Percentiles rank a stretch among this genome's conserved stretches.
phyloP scores from a whole-genome alignment of 257 asterid genomes.

The Thymus mandschuricus region DNA sequence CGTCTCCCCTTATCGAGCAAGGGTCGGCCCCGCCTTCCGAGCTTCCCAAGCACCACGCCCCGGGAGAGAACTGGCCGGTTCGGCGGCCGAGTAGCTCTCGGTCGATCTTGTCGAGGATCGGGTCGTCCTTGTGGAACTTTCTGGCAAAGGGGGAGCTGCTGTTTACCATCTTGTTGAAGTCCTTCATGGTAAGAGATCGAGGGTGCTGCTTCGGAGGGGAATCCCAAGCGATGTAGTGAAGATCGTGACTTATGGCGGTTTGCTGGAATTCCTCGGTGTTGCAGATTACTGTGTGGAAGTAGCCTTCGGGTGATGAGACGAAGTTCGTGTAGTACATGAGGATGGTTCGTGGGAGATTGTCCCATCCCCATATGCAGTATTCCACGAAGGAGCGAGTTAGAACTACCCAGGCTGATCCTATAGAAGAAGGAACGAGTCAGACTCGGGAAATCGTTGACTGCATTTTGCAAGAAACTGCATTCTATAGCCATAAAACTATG shows the following conservation, averaged over 20 bases:
- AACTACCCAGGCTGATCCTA: constrained; percentile 99
- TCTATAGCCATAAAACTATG: background rate
- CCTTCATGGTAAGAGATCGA: constrained; percentile 57
- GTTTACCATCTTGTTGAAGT: constrained; percentile 80
- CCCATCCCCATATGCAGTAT: constrained; percentile 98
- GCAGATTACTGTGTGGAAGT: constrained; percentile 94
- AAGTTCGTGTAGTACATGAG: constrained; percentile 94
- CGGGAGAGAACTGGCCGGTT: constrained; percentile 64
- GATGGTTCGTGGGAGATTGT: constrained; percentile 85
- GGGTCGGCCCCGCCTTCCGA: constrained; percentile 70
- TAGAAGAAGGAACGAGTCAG: constrained; percentile 1
- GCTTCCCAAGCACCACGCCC: constrained; percentile 91
- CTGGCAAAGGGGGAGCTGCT: constrained; percentile 94
- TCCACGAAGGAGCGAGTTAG: constrained; percentile 84
- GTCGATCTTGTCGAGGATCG: constrained; percentile 81
- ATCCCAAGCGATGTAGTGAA: constrained; percentile 99
- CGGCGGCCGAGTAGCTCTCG: constrained; percentile 77
- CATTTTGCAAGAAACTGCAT: background rate
- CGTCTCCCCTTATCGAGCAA: constrained; percentile 70
- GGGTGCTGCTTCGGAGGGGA: constrained; percentile 99
- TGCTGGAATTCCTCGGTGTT: constrained; percentile 68
- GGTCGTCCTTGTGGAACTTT: constrained; percentile 86
- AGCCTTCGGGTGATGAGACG: constrained; percentile 95
- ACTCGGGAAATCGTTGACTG: too few relatives aligned
- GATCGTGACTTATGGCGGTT: constrained; percentile 87